Evolutionary conservation across 371 early-diverging fungal species (phyloP).

Genomic region (Actinomortierella wolfii): DNA sequence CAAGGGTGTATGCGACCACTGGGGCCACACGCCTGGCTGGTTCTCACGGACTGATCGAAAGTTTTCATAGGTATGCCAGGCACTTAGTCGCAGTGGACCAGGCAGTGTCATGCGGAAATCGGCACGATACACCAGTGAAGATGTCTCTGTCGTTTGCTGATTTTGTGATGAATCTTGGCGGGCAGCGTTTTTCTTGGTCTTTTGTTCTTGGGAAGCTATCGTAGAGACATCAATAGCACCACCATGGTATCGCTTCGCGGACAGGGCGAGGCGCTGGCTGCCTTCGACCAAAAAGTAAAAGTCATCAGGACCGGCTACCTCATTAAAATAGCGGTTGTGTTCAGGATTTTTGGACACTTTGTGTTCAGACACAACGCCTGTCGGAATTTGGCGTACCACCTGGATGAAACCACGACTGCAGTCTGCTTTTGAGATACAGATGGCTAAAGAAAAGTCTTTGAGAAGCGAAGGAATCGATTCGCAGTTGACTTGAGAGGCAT

Average conservation of each 20-base stretch:
- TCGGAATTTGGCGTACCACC: slow-evolving; percentile 7
- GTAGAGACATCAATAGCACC: too few relatives aligned
- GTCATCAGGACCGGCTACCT: slow-evolving; percentile 29
- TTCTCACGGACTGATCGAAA: slow-evolving; percentile 29
- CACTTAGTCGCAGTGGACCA: slow-evolving; percentile 17
- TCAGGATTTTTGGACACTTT: slow-evolving; percentile 15
- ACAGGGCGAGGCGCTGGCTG: slow-evolving; percentile 24
- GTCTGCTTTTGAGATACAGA: slow-evolving; percentile 20
- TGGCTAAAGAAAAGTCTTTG: slow-evolving; percentile 9
- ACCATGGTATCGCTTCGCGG: slow-evolving; percentile 1
- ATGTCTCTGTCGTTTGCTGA: background rate
- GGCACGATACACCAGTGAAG: slow-evolving; percentile 24
- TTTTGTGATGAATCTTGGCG: too few relatives aligned
- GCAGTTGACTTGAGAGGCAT: slow-evolving; percentile 14
- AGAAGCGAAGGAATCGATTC: slow-evolving; percentile 14
- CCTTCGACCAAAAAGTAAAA: slow-evolving; percentile 31
- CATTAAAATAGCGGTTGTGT: slow-evolving; percentile 19
- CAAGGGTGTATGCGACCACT: slow-evolving; percentile 21
- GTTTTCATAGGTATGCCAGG: slow-evolving; percentile 24
- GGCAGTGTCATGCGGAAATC: slow-evolving; percentile 33
- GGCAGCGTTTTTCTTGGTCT: too few relatives aligned
- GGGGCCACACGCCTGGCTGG: slow-evolving; percentile 29
- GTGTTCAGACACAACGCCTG: background rate
- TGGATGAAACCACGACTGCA: slow-evolving; percentile 32
- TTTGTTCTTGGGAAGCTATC: too few relatives aligned